phyloP scores from a whole-genome alignment of 2,329 filamentous ascomycete species.

The Penicillium sp. region DNA sequence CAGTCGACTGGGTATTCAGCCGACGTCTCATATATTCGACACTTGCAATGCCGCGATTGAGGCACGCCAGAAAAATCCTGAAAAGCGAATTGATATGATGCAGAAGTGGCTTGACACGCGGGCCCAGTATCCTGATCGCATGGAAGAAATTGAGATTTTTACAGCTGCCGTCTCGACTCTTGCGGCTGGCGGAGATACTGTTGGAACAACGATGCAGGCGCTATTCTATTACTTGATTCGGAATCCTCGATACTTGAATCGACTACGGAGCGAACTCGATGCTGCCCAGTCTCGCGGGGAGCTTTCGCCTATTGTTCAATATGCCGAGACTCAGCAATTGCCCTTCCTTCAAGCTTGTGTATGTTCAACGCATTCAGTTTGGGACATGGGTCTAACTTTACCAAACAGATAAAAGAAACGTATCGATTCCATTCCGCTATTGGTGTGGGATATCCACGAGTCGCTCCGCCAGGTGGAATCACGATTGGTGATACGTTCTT shows the following conservation, averaged over 20 bases:
- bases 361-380: neutral
- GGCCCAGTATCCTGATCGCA: conserved; percentile 33
- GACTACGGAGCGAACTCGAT: conserved; percentile 23
- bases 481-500: conserved; percentile 32
- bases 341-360: conserved; percentile 39
- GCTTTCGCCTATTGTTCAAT: conserved; percentile 22
- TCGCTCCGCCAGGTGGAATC: conserved; percentile 31
- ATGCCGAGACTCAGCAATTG: conserved; percentile 31
- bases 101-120: conserved; percentile 37
- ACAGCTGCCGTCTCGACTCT: conserved; percentile 36
- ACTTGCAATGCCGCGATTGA: conserved; percentile 34
- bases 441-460: conserved; percentile 29
- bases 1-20: conserved; percentile 36
- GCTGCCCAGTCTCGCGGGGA: conserved; percentile 17
- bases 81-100: conserved; percentile 37
- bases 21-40: conserved; percentile 41
- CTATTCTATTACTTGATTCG: conserved; percentile 40
- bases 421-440: conserved; percentile 36
- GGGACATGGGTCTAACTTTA: no score
- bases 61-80: conserved; percentile 31
- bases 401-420: conserved; percentile 36
- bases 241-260: conserved; percentile 19
- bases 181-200: conserved; percentile 42
- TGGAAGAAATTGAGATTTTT: conserved; percentile 35
- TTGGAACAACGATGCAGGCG: conserved; percentile 35